Evolutionary conservation across 2,329 filamentous ascomycete genomes (phyloP), one percentile per base, ranked within the genome.

Genomic region (Delphinella strobiligena): DNA sequence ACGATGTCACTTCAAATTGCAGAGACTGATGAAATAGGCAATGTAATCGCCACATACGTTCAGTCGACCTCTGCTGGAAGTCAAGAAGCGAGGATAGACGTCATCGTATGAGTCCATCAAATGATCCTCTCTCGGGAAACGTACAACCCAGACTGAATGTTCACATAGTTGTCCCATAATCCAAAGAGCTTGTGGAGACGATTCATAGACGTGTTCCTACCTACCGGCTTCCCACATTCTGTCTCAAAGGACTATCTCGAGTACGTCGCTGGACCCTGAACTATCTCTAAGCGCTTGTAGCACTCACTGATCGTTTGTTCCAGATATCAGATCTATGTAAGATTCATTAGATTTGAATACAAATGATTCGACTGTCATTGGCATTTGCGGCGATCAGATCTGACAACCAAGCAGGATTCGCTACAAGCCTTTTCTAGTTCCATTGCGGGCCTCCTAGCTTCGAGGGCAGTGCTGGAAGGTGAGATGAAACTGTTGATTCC

Each of bases 161-260:
- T 15, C 17, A 16, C 34, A 27, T 34, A 40, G 37, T 38, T 36
- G 17, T 48, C 50, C 15, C 27, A 35, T 12, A 36, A 46, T 5
- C 42, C 46, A 3, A 52, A 49, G 36, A 47, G 49, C n/a, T 46
- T 54, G n/a, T n/a, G n/a, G 61, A 61, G 49, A 57, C 47, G 40
- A 46, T 75, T 2, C 56, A 7, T 87, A 31, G 78, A 85, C 49
- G 74, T 88, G 19, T 93, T 94, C 55, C 69, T 94, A 1, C 88
- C 88, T 0, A 78, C 82, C 1, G 87, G 87, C n/a, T 95, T 81
- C 59, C 88, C 87, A 1, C 75, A 87, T 49, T 91, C 80, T 36
- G 88, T 95, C 19, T 89, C 82, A 1, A 66, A 75, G 11, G 87
- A 95, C 60, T 95, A 95, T 60, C 67, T 86, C 4, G 70, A 80